Percentiles rank a stretch among this genome's conserved stretches.
Conservation (phyloP, 495 filamentous ascomycete genomes). For the Neurospora intermedia region DNA sequence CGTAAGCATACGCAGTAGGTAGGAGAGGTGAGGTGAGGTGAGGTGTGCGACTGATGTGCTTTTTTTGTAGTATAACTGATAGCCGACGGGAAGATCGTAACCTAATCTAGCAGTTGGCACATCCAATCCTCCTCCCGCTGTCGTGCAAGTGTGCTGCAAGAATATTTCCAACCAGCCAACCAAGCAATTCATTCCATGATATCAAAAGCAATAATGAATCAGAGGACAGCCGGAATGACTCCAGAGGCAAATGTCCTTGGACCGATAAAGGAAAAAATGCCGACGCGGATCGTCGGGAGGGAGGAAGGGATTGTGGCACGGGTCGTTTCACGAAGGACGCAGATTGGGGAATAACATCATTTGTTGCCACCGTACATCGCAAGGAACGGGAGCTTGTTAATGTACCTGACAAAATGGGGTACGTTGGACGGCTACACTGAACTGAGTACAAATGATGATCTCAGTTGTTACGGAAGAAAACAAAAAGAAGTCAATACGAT, state of each 20-base stretch:
- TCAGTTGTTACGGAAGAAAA: not conserved
- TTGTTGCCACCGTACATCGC: not conserved
- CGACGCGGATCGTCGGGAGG: not conserved
- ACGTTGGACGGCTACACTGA: not conserved
- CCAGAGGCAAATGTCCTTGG: not conserved
- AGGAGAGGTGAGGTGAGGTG: too few relatives aligned
- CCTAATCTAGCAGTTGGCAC: not conserved
- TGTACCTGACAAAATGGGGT: not conserved
- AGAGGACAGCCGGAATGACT: not conserved
- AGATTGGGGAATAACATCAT: not conserved
- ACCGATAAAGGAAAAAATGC: not conserved
- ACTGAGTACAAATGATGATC: not conserved
- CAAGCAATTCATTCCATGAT: not conserved
- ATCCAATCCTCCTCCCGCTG: not conserved
- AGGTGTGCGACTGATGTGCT: not conserved
- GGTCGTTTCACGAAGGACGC: not conserved
- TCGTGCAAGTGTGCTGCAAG: not conserved
- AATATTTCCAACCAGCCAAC: not conserved
- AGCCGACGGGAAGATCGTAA: not conserved
- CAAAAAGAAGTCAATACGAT: not conserved
- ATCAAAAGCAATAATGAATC: not conserved
- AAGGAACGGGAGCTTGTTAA: not conserved
- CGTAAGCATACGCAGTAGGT: too few relatives aligned
- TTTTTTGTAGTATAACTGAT: not conserved
- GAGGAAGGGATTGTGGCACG: not conserved